Evolutionary conservation across 768 basidiomycete species (phyloP).

Genomic region (Crucibulum laeve): DNA sequence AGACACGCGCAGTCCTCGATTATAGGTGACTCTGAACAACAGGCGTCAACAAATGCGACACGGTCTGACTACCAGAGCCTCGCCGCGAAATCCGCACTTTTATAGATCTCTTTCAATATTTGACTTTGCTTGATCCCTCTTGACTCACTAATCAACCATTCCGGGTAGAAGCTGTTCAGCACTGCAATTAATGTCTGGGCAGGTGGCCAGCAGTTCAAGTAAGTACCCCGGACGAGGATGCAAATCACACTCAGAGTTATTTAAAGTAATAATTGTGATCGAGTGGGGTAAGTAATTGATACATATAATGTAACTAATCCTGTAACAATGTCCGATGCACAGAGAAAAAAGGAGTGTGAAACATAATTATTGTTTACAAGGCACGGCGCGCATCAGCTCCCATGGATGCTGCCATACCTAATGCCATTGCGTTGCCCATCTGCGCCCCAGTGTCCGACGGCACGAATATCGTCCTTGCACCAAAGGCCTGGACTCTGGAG

Average conservation of each 20-base stretch:
- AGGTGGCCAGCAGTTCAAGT: too few relatives aligned
- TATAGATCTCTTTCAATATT: background rate
- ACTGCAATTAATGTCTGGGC: too few relatives aligned
- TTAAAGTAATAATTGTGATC: too few relatives aligned
- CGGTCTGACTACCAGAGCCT: background rate
- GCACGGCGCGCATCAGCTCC: conserved; percentile 33
- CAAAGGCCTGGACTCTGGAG: conserved; percentile 57
- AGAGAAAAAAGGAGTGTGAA: too few relatives aligned
- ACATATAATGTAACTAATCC: too few relatives aligned
- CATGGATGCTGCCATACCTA: conserved; percentile 70
- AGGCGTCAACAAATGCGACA: conserved; percentile 28
- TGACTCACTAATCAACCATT: too few relatives aligned
- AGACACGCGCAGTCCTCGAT: conserved; percentile 37
- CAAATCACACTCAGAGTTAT: too few relatives aligned
- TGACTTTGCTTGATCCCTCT: too few relatives aligned
- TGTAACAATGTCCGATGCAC: background rate
- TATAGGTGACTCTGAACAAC: conserved; percentile 26
- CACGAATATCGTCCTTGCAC: conserved; percentile 64
- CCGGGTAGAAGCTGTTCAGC: too few relatives aligned
- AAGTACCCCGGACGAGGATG: too few relatives aligned
- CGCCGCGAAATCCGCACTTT: background rate
- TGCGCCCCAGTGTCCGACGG: conserved; percentile 58
- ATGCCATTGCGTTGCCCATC: conserved; percentile 57
- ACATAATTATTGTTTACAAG: background rate
- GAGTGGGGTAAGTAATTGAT: too few relatives aligned